Evolutionary conservation across 169 alveolate genomes (phyloP), one percentile per base, ranked within the genome.

Genomic region (Cryptosporidium ubiquitum): DNA sequence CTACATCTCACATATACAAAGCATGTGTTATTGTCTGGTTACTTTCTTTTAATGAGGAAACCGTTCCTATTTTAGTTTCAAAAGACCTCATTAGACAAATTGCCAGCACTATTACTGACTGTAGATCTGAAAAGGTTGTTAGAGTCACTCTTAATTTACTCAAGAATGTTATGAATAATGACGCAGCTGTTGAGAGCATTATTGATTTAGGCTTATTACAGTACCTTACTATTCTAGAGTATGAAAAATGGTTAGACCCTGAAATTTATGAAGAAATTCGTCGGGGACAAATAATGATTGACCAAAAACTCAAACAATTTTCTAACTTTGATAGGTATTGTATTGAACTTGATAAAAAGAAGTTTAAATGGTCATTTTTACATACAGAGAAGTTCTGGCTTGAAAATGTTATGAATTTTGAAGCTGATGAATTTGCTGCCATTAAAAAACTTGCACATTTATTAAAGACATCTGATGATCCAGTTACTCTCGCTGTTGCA

Each of bases 321-420:
- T 92, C 93, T 84, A 94, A 94, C 68, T 93, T 93, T 68, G 97
- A 94, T 58, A 47, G 97, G 35, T 94, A 94, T 58, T 93, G 94
- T 66, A 84, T 86, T 49, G 96, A 94, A 55, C 92, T 94, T 51
- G 91, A 94, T 57, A 93, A 91, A 29, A 95, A 95, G 18, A 86
- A 86, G 52, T 86, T 94, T 42, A 94, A 92, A 64, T 93, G 96
- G 96, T 94, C 96, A 29, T 74, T 93, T 42, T 49, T 94, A 79
- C 96, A 94, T 64, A 92, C 96, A n/a, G 96, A 94, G 69, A 93
- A 94, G 69, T 94, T 94, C 71, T 94, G 96, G 96, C 91, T 92
- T 49, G 94, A 91, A 60, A 92, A 94, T 85, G 91, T 91, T 35
- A 93, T 91, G 91, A 91, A 93, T 52, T 94, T 94, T 69, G 96